These are phyloP conservation scores for Fusarium protoensiforme DNA, from an alignment of 2,329 filamentous ascomycete species.

Conservation along the genomic window DNA sequence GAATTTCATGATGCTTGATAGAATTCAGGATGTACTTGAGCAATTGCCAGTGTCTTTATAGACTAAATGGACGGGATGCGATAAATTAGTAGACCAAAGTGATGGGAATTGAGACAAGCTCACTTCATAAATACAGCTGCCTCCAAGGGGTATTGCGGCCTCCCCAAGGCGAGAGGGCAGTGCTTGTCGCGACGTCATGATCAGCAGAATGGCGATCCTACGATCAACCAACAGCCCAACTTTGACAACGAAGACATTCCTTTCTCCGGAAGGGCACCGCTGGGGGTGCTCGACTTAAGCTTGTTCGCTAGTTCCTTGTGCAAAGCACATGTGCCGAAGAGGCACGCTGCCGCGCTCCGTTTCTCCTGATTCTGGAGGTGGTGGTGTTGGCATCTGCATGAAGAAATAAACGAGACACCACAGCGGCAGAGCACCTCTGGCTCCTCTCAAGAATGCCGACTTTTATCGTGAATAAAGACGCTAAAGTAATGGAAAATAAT, in stretches of 20 bases:
- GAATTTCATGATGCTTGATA: background rate
- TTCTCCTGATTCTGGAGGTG: background rate
- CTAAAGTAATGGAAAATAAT: background rate
- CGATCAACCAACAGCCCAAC: background rate
- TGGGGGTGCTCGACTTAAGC: background rate
- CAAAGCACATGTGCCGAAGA: background rate
- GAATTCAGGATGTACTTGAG: background rate
- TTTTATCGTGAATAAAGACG: background rate
- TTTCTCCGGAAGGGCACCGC: background rate
- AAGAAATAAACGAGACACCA: too few species aligned
- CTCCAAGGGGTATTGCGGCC: background rate
- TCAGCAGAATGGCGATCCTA: background rate
- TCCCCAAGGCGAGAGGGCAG: background rate
- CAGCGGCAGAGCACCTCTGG: background rate
- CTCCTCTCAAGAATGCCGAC: background rate
- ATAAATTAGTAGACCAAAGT: background rate
- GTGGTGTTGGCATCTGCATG: background rate
- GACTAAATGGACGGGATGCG: background rate
- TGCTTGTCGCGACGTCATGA: background rate
- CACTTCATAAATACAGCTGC: background rate
- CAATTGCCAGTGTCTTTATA: background rate
- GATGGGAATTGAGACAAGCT: background rate
- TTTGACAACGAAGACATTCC: background rate
- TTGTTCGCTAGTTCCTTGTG: background rate
- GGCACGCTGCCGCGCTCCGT: background rate